Conservation (phyloP, 441 rosid genomes). For the Aquilaria agallochum region DNA sequence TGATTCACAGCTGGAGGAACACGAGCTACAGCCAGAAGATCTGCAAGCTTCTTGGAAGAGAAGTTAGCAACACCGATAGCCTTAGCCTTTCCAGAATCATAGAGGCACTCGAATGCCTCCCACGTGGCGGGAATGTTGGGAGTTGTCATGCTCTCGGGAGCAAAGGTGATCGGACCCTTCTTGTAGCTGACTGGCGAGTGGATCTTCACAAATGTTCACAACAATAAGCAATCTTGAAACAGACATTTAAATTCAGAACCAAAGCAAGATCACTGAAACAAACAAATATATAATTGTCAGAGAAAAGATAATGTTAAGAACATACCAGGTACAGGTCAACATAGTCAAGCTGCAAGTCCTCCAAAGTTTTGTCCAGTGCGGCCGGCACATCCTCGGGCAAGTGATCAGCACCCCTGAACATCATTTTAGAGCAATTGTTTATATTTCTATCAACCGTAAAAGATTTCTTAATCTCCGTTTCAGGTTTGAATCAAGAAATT, state of each 20-base stretch:
- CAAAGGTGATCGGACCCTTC: constrained; percentile 33
- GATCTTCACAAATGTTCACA: constrained; percentile 31
- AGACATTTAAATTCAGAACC: neutral
- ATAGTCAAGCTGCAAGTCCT: constrained; percentile 36
- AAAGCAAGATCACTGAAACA: neutral
- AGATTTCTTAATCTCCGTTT: too few relatives aligned
- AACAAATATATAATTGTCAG: neutral
- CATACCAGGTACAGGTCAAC: constrained; percentile 37
- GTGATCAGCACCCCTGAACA: constrained; percentile 38
- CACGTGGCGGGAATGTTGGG: constrained; percentile 60
- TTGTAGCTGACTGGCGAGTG: constrained; percentile 69
- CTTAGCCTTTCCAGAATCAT: constrained; percentile 60
- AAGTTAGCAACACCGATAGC: constrained; percentile 13
- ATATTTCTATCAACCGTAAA: too few relatives aligned
- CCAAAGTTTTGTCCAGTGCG: constrained; percentile 48
- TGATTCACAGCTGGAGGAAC: too few relatives aligned
- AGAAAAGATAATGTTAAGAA: neutral
- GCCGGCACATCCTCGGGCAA: constrained; percentile 53
- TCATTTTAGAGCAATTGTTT: neutral
- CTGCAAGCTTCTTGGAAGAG: too few relatives aligned
- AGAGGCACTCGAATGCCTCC: constrained; percentile 70
- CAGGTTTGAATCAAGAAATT: too few relatives aligned
- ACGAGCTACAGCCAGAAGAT: too few relatives aligned
- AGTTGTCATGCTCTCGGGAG: constrained; percentile 40
- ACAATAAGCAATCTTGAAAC: neutral